Conservation (phyloP, 208 protist genomes). For the Trypanosoma scelopori region DNA sequence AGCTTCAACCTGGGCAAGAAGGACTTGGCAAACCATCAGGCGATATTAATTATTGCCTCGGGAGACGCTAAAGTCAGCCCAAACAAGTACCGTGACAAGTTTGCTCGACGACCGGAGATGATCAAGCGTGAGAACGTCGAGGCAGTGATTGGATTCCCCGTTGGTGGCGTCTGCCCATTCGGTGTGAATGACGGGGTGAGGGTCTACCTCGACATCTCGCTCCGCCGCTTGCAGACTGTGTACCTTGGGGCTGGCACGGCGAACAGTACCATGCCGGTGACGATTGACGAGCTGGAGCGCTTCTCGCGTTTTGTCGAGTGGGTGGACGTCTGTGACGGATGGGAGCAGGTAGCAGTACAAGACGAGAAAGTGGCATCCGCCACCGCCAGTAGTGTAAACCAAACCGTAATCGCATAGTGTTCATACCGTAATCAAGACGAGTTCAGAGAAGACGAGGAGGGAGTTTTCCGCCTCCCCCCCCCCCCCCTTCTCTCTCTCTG, state of each 20-base stretch:
- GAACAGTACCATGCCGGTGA: slow-evolving; percentile 45
- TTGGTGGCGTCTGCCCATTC: slow-evolving; percentile 67
- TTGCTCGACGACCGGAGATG: slow-evolving; percentile 44
- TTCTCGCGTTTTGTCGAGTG: slow-evolving; percentile 71
- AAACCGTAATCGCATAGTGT: not conserved
- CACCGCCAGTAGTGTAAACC: no score
- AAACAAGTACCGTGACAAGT: slow-evolving; percentile 53
- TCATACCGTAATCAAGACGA: no score
- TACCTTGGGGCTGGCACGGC: slow-evolving; percentile 50
- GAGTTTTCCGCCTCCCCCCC: no score
- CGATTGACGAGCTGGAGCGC: slow-evolving; percentile 51
- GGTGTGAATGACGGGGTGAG: slow-evolving; percentile 44
- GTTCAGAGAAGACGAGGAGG: no score
- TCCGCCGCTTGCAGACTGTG: slow-evolving; percentile 54
- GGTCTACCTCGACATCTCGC: slow-evolving; percentile 68
- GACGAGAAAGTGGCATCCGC: not conserved
- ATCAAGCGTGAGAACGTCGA: slow-evolving; percentile 58
- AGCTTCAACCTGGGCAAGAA: slow-evolving; percentile 36
- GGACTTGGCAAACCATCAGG: slow-evolving; percentile 31
- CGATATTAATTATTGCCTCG: slow-evolving; percentile 49
- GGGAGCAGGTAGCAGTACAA: not conserved
- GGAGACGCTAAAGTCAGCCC: slow-evolving; percentile 51
- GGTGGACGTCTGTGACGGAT: slow-evolving; percentile 47
- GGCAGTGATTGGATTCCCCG: slow-evolving; percentile 40
- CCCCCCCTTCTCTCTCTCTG: no score